Evolutionary conservation across 805 yeast species (phyloP), one percentile per base, ranked within the genome.

Genomic region (Wickerhamiella brachini): DNA sequence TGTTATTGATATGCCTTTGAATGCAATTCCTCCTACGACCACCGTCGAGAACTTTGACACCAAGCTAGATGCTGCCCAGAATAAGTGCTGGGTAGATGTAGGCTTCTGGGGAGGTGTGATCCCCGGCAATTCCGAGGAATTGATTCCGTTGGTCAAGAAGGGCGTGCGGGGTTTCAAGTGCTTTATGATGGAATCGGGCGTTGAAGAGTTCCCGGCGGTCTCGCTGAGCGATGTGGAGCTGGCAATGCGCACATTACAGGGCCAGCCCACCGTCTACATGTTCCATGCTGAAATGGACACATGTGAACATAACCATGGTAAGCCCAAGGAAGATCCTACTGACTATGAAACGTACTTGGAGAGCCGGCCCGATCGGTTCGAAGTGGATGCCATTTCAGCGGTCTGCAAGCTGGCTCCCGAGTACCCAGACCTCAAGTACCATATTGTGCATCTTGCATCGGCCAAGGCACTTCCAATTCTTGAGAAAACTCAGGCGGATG

Each of bases 21-120:
- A 89, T 65, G 95, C 97, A 4, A 82, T 89, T 45, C 97, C 97
- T 0, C 97, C 97, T 41, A 89, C 97, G 0, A 90, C 97, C 0
- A 86, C 83, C 1, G 72, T 88, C 4, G 79, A 76, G 54, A 87
- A 89, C 65, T 78, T 89, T 63, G 72, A 83, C 52, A 69, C 74
- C 54, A 89, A 89, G 64, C 71, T 87, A 53, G 70, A 74, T 18
- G 95, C 96, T 1, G 93, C 96, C 0, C 66, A 71, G 54, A 83
- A 80, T 49, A 83, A 89, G 66, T 76, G 87, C 52, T 89, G 95
- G 94, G 93, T 85, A 41, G 96, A 89, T 64, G 87, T 85, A 12
- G 97, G 87, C 0, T 88, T 90, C 64, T 90, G 97, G 97, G 97
- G 97, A 50, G 97, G 97, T 0, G 69, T 90, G 53, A 77, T 89